Percentiles rank a stretch among this genome's conserved stretches.
These are phyloP conservation scores for Massariosphaeria phaeospora DNA, from an alignment of 495 filamentous ascomycete genomes.

Conservation along the genomic window DNA sequence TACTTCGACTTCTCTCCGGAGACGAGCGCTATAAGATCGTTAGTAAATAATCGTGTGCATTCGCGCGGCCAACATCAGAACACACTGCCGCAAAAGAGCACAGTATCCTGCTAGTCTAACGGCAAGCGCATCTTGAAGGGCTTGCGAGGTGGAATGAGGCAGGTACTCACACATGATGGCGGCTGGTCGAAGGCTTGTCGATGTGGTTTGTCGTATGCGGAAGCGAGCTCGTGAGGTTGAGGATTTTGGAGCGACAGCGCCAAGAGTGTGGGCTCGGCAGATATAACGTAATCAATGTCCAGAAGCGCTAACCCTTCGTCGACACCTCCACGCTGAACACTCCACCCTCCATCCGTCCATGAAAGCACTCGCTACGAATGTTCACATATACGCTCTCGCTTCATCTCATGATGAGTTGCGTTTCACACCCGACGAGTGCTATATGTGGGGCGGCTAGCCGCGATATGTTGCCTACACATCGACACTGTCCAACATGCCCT, in stretches of 20 bases:
- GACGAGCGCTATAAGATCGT: slow-evolving; percentile 46
- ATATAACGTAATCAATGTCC: background rate
- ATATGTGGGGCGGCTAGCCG: no score
- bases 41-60: background rate
- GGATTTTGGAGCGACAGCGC: slow-evolving; percentile 17
- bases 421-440: no score
- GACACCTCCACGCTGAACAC: background rate
- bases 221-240: slow-evolving; percentile 2
- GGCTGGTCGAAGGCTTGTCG: slow-evolving; percentile 28
- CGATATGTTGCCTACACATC: no score
- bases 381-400: background rate
- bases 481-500: no score
- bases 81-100: no score
- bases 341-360: background rate
- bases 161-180: slow-evolving; percentile 29
- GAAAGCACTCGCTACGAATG: background rate
- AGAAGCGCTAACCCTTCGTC: no score
- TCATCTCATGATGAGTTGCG: no score
- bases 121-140: background rate
- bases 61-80: background rate
- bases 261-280: slow-evolving; percentile 23
- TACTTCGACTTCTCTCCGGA: slow-evolving; percentile 69
- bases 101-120: no score
- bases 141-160: background rate
- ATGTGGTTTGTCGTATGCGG: slow-evolving; percentile 3